These are phyloP conservation scores for Daucus carota DNA, from an alignment of 129 eudicot genomes.

Conservation along the genomic window DH1_v3.0 NC_030381.2:54873001-54873500, in stretches of 20 bases:
- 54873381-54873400: conserved; percentile 44
- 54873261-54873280: conserved; percentile 42
- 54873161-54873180: conserved; percentile 35
- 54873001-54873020: conserved; percentile 48
- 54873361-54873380: conserved; percentile 57
- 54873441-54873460: no score
- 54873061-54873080: conserved; percentile 21
- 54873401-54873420: conserved; percentile 23
- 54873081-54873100: conserved; percentile 25
- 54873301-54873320: conserved; percentile 14
- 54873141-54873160: conserved; percentile 28
- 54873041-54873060: conserved; percentile 34
- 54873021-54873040: conserved; percentile 29
- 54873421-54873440: conserved; percentile 7
- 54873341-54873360: conserved; percentile 40
- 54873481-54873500: no score
- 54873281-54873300: conserved; percentile 22
- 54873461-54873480: no score
- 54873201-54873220: conserved; percentile 33
- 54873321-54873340: conserved; percentile 31
- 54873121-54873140: conserved; percentile 58
- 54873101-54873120: conserved; percentile 33
- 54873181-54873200: conserved; percentile 44
- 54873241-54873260: conserved; percentile 27
- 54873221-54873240: conserved; percentile 48